Base-by-base conservation (phyloP, 495 filamentous ascomycete species). In the Parathielavia hyrcaniae region DNA sequence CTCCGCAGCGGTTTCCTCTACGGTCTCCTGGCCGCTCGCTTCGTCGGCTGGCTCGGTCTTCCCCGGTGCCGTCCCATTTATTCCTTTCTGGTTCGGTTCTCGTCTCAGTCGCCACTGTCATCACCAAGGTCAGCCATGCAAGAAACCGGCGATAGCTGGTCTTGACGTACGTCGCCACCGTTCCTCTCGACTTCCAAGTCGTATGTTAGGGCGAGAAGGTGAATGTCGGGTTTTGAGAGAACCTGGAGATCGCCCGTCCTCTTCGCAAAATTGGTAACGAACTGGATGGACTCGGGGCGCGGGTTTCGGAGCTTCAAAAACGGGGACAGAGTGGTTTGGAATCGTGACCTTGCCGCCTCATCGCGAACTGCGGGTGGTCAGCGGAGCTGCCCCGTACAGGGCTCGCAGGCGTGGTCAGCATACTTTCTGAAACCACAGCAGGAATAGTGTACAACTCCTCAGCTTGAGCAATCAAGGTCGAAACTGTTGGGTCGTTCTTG, bases 231-330 rank as follows among this genome's bases (percentile, higher is more conserved):
- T 66, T 79, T 83, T 70, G 90, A 95, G 43, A 99, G 73, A 5
- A 96, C 90, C 30, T 86, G 79, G 40, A 88, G 81, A 67, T 99
- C 93, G 57, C 93, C 93, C 1, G 93, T 97, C 71, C 84, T 89
- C 43, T 85, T 82, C 50, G 91, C 88, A 71, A 97, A 96, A 58
- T 90, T 85, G 52, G 81, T 84, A n/a, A 96, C 77, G 52, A 88
- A 73, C 60, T 85, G 84, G 56, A 96, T 70, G 61, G 90, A 96
- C 43, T 83, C 82, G 7, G 90, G 81, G 5, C 69, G 79, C 12
- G 93, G 93, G 2, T 71, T 81, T 57, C 89, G 80, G 60, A 95
- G 72, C 41, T 81, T 89, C 26, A 97, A 63, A 66, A 99, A 96
- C 0, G 93, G 95, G 7, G 86, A 72, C 46, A 96, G 81, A 9